Evolutionary conservation across 805 yeast genomes (phyloP).

Genomic region (Saccharomycopsis guyanensis): DNA sequence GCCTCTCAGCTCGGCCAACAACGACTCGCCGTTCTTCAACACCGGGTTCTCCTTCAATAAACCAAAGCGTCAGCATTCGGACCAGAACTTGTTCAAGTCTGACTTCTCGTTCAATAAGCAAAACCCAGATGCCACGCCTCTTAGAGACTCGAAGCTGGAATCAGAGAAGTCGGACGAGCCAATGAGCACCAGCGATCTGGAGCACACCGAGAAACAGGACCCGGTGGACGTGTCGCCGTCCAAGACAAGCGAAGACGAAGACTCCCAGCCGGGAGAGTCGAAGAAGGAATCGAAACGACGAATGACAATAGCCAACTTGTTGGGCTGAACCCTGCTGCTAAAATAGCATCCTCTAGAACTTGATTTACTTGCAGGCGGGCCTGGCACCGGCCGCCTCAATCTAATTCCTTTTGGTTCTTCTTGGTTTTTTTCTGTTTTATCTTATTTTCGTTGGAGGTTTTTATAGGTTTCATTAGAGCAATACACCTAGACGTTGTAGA

Average conservation of each 20-base stretch:
- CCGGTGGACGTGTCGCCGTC: neutral
- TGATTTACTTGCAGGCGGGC: too few species aligned
- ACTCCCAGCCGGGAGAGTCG: too few species aligned
- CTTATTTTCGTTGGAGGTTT: too few species aligned
- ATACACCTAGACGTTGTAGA: too few species aligned
- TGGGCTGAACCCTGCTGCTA: too few species aligned
- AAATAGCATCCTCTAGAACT: too few species aligned
- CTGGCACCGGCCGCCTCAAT: too few species aligned
- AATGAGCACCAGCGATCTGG: neutral
- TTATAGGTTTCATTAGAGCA: too few species aligned
- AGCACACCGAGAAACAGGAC: neutral
- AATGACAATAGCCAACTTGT: neutral
- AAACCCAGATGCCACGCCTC: neutral
- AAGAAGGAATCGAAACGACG: neutral
- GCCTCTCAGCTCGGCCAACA: neutral
- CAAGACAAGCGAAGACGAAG: neutral
- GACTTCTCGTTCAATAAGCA: conserved; percentile 4
- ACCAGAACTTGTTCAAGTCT: conserved; percentile 3
- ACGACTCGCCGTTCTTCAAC: neutral
- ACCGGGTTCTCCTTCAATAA: neutral
- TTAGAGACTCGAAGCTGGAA: too few species aligned
- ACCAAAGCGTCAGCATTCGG: neutral
- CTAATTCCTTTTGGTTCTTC: too few species aligned
- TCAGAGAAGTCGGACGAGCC: neutral
- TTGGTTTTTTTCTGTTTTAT: too few species aligned